Evolutionary conservation across 2,329 filamentous ascomycete genomes (phyloP).

Genomic region (Sporothrix luriei): DNA sequence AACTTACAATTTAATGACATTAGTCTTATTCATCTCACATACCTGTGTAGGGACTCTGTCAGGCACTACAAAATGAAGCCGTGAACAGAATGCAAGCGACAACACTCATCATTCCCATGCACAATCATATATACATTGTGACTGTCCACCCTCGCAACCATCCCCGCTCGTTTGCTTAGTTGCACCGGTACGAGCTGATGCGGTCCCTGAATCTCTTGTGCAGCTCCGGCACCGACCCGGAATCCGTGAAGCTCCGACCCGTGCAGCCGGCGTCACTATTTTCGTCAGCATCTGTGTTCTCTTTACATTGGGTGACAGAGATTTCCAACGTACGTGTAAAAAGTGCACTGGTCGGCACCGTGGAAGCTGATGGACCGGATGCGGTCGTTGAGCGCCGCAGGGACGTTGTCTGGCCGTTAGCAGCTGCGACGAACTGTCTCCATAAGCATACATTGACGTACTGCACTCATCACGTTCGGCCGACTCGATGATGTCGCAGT

Average conservation of each 20-base stretch:
- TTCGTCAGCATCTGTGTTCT: neutral
- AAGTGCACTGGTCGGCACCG: slow-evolving; percentile 21
- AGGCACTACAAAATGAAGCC: no score
- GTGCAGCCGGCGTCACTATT: neutral
- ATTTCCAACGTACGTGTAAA: slow-evolving; percentile 1
- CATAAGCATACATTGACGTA: neutral
- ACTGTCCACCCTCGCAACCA: neutral
- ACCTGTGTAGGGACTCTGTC: neutral
- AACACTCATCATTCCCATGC: no score
- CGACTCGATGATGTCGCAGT: neutral
- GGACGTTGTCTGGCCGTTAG: neutral
- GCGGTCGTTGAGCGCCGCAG: neutral
- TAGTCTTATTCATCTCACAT: neutral
- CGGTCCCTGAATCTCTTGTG: neutral
- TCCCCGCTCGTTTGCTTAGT: neutral
- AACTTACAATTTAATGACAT: neutral
- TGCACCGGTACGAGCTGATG: slow-evolving; percentile 11
- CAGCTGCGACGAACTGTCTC: no score
- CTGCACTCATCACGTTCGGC: neutral
- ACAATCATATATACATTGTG: neutral
- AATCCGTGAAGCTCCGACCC: slow-evolving; percentile 1
- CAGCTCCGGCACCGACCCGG: slow-evolving; percentile 4
- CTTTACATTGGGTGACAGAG: neutral
- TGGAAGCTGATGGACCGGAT: slow-evolving; percentile 21
- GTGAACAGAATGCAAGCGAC: no score